These are phyloP conservation scores for Erysimum cheiri DNA, from an alignment of 441 rosid genomes.

Conservation along the genomic window DNA sequence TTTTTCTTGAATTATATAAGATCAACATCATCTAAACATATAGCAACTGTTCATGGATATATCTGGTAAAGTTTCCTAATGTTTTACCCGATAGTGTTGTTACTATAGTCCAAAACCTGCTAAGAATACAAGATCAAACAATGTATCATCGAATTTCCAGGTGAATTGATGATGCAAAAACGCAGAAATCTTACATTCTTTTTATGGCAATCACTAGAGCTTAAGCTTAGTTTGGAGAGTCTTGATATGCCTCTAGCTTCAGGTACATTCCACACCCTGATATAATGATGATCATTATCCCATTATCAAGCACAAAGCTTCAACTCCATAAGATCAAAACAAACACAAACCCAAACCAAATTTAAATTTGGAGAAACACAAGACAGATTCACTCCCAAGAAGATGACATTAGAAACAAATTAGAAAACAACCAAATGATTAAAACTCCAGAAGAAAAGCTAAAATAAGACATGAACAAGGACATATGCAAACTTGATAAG, in stretches of 20 bases:
- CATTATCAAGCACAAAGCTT: not conserved
- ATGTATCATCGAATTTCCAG: not conserved
- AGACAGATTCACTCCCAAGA: constrained; percentile 20
- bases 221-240: constrained; percentile 35
- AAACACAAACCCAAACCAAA: constrained; percentile 11
- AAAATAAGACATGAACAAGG: constrained; percentile 35
- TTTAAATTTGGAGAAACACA: constrained; percentile 15
- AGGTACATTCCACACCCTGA: constrained; percentile 39
- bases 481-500: not conserved
- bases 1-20: not conserved
- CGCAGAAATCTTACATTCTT: constrained; percentile 11
- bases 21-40: constrained; percentile 39
- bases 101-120: constrained; percentile 38
- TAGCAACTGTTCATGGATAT: not conserved
- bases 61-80: constrained; percentile 6
- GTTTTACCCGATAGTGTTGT: constrained; percentile 39
- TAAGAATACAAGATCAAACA: constrained; percentile 19
- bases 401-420: constrained; percentile 4
- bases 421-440: not conserved
- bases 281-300: not conserved
- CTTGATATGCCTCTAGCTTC: constrained; percentile 33
- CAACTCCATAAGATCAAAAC: constrained; percentile 3
- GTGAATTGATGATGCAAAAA: not conserved
- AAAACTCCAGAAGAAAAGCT: not conserved
- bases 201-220: not conserved